Base-by-base conservation (phyloP, 2,329 filamentous ascomycete genomes). In the Fusarium sp. region DNA sequence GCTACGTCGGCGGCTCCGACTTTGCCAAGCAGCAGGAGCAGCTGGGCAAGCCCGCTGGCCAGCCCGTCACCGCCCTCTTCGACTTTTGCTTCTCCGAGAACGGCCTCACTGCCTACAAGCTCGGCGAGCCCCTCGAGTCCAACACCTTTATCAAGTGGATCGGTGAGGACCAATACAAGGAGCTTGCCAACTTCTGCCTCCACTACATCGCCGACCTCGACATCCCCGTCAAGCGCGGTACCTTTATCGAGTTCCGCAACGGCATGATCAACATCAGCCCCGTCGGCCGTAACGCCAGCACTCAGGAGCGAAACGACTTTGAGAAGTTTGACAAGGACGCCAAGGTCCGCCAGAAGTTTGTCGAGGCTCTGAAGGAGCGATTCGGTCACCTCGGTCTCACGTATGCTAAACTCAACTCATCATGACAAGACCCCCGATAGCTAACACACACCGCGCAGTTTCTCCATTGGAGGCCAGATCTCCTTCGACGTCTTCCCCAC, bases 81-180 rank as follows among this genome's bases (percentile, higher is more conserved):
- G 97, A 99, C 88, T 99, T 94, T 87, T 97, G 93, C 90, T 99
- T 99, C 87, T 88, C 95, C 68, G 97, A 99, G 87, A 99, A 99
- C 86, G 97, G 97, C 12, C 90, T 99, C 77, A 97, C 94, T 2
- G 97, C 96, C 50, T 97, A 90, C 88, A 95, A 95, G 81, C 86
- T 95, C 80, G 97, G 96, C 79, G 85, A 92, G 82, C 88, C 90
- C 65, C 90, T 98, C 67, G 87, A 92, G 2, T 91, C 91, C 79
- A 93, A 93, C 85, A 94, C 90, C 85, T 99, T 98, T 90, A 98
- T 98, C 86, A 84, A 90, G 78, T 97, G 92, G 92, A 88, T 98
- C 73, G 97, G 97, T 74, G 95, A 99, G 88, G 86, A 87, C 22
- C 88, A 89, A 79, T 97, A 95, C 87, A 95, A 96, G 88, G 86